Conservation (phyloP, 2,329 filamentous ascomycete genomes). For the Fusarium metavorans region DNA sequence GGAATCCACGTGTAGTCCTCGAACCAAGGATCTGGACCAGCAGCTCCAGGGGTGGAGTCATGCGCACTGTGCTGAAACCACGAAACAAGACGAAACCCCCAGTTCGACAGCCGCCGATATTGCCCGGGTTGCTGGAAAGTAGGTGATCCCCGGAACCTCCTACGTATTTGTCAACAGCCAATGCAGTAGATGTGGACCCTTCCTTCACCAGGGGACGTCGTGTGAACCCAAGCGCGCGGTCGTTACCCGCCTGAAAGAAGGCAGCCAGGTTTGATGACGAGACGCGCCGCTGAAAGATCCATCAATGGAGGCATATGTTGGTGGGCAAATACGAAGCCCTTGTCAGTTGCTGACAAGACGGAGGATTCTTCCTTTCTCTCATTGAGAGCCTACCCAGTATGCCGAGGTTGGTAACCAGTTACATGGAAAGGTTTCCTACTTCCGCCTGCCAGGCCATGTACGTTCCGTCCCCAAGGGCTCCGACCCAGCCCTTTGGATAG, state of each 20-base stretch:
- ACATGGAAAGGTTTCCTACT: not conserved
- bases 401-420: not conserved
- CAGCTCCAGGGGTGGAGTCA: slow-evolving; percentile 5
- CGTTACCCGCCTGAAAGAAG: not conserved
- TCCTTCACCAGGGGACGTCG: slow-evolving; percentile 12
- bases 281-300: not conserved
- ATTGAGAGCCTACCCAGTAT: not conserved
- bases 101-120: slow-evolving; percentile 7
- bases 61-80: slow-evolving; percentile 21
- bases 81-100: not conserved
- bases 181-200: slow-evolving; percentile 18
- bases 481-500: slow-evolving; percentile 44
- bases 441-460: not conserved
- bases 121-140: slow-evolving; percentile 11
- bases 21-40: slow-evolving; percentile 16
- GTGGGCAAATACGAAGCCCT: not conserved
- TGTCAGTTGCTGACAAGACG: not conserved
- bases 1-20: slow-evolving; percentile 9
- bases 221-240: slow-evolving; percentile 3
- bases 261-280: not conserved
- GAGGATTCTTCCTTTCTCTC: not conserved
- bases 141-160: slow-evolving; percentile 17
- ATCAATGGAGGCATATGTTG: not conserved
- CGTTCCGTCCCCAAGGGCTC: slow-evolving; percentile 31
- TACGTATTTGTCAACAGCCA: slow-evolving; percentile 20